A percentile compares a stretch with the other conserved stretches of the same genome.
These are phyloP conservation scores for Ramichloridium luteum DNA, from an alignment of 2,329 filamentous ascomycete species.

Conservation along the genomic window DNA sequence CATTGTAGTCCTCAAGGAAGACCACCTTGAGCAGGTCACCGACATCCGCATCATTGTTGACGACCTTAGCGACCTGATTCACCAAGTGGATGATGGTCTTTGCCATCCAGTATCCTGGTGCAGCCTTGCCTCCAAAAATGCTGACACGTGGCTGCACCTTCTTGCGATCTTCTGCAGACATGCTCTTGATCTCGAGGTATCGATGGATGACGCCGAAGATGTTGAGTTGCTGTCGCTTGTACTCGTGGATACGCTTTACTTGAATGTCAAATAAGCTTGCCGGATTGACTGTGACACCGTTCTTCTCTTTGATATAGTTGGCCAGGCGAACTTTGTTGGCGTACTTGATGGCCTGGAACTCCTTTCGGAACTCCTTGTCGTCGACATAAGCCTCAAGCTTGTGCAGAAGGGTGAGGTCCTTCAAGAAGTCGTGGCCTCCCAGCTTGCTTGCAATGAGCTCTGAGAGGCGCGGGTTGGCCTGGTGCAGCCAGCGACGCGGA, in stretches of 20 bases:
- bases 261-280: constrained; percentile 88
- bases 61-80: constrained; percentile 77
- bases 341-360: constrained; percentile 94
- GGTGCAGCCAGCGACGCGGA: constrained; percentile 88
- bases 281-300: constrained; percentile 73
- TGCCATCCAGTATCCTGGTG: constrained; percentile 99
- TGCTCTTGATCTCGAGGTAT: constrained; percentile 76
- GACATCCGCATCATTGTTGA: constrained; percentile 86
- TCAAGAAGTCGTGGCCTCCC: constrained; percentile 72
- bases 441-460: constrained; percentile 85
- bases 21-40: constrained; percentile 93
- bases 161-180: constrained; percentile 73
- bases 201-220: constrained; percentile 96
- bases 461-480: constrained; percentile 86
- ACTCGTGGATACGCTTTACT: constrained; percentile 98
- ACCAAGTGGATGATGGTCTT: constrained; percentile 90
- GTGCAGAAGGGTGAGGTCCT: constrained; percentile 76
- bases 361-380: constrained; percentile 80
- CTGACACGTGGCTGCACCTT: constrained; percentile 79
- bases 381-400: constrained; percentile 73
- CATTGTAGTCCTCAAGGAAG: constrained; percentile 97
- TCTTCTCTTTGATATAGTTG: constrained; percentile 75
- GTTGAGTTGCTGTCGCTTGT: constrained; percentile 95
- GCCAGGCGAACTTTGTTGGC: constrained; percentile 90
- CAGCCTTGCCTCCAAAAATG: constrained; percentile 95